Percentiles rank a stretch among this genome's conserved stretches.
These are phyloP conservation scores for Hypoxylon sp. DNA, from an alignment of 2,329 filamentous ascomycete genomes.

Conservation along the genomic window DNA sequence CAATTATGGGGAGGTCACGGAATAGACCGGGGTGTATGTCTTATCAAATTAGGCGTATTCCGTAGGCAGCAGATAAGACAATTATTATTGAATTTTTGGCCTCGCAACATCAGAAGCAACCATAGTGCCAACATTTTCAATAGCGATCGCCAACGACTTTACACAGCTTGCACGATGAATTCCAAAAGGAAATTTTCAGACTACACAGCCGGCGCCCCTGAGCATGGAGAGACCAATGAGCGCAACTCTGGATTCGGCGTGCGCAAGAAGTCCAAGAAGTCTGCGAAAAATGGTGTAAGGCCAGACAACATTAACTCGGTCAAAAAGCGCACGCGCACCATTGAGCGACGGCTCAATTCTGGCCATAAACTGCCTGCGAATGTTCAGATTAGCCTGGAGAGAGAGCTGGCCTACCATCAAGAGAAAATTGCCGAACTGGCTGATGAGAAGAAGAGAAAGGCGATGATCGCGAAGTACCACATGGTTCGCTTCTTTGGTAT, in stretches of 20 bases:
- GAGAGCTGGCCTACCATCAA: conserved; percentile 75
- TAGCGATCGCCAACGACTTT: not conserved
- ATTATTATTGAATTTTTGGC: not conserved
- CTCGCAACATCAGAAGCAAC: conserved; percentile 2
- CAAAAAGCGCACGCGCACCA: conserved; percentile 77
- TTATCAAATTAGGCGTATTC: not conserved
- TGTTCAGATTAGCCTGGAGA: conserved; percentile 75
- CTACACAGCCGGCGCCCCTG: conserved; percentile 18
- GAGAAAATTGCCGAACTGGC: conserved; percentile 70
- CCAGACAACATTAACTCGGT: conserved; percentile 68
- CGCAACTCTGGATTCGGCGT: conserved; percentile 28
- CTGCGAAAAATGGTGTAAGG: conserved; percentile 58
- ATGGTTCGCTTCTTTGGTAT: conserved; percentile 87
- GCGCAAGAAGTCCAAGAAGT: conserved; percentile 50
- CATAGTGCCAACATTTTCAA: not conserved
- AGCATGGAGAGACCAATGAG: conserved; percentile 30
- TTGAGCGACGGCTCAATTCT: conserved; percentile 73
- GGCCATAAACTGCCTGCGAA: conserved; percentile 74
- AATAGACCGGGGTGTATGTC: not conserved
- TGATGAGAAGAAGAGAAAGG: conserved; percentile 70
- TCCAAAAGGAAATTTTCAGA: conserved; percentile 51
- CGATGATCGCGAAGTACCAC: conserved; percentile 83
- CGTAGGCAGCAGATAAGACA: not conserved
- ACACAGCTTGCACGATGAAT: conserved; percentile 34
- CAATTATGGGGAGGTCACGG: not conserved